These are phyloP conservation scores for Kondoa subrosea DNA, from an alignment of 768 basidiomycete species.

Conservation along the genomic window DNA sequence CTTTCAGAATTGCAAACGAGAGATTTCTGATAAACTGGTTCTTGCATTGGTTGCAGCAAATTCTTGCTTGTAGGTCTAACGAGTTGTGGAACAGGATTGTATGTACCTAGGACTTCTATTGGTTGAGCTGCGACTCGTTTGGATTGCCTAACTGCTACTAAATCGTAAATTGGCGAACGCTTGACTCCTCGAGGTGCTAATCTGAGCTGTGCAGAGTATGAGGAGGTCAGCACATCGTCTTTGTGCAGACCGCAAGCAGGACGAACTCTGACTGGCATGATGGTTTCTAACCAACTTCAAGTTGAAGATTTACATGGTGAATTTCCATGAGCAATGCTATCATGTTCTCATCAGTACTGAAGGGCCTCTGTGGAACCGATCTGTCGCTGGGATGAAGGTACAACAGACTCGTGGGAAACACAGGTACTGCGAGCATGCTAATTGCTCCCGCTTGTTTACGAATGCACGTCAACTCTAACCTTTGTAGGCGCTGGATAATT, in stretches of 20 bases:
- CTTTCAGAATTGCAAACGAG: background rate
- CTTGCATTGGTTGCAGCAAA: background rate
- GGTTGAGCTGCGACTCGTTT: background rate
- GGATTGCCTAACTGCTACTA: background rate
- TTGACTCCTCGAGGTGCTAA: background rate
- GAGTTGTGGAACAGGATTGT: background rate
- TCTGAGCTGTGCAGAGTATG: background rate
- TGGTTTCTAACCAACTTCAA: no score
- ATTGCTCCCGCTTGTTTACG: no score
- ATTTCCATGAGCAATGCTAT: no score
- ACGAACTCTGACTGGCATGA: background rate
- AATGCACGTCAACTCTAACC: no score
- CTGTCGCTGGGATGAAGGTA: no score
- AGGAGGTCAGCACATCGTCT: background rate
- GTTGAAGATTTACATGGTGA: background rate
- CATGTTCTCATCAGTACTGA: no score
- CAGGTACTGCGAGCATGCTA: no score
- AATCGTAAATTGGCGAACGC: constrained; percentile 4
- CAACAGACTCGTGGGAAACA: no score
- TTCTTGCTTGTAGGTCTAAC: background rate
- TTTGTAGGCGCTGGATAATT: no score
- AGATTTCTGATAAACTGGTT: background rate
- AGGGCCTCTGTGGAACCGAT: no score
- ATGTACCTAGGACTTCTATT: constrained; percentile 2
- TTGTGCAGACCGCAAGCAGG: background rate